Evolutionary conservation across 305 asterid species (phyloP).

Genomic region (Solanum hybrid): DNA sequence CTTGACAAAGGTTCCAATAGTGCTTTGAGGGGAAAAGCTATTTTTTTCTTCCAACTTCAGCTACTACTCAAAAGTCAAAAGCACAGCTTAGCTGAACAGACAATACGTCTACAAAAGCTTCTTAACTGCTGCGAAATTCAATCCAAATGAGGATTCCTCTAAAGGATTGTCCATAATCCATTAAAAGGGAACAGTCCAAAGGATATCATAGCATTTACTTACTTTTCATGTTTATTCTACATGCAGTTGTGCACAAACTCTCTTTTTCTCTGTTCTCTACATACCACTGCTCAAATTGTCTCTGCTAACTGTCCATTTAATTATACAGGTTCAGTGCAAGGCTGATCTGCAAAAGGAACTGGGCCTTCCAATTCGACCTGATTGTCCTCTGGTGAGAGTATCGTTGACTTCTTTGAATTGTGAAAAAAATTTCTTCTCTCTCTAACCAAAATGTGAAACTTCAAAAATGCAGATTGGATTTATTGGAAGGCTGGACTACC

Average conservation of each 20-base stretch:
- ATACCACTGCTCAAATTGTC: not conserved
- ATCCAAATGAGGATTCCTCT: not conserved
- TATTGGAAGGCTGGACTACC: slow-evolving; percentile 91
- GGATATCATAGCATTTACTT: not conserved
- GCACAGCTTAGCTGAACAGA: not conserved
- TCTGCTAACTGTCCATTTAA: not conserved
- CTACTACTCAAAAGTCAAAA: not conserved
- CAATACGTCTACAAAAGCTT: not conserved
- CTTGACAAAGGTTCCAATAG: not conserved
- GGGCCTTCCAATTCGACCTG: slow-evolving; percentile 74
- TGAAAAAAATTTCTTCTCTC: not conserved
- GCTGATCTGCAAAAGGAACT: slow-evolving; percentile 75
- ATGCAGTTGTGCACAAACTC: not conserved
- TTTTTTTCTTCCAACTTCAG: not conserved
- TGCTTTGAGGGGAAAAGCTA: not conserved
- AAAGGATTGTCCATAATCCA: not conserved
- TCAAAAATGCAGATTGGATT: slow-evolving; percentile 61
- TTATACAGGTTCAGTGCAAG: slow-evolving; percentile 64
- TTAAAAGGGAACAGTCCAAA: not conserved
- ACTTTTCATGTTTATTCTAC: not conserved
- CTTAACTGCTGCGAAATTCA: not conserved
- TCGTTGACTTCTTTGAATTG: not conserved
- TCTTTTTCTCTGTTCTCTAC: not conserved
- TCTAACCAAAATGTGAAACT: not conserved
- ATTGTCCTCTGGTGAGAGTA: slow-evolving; percentile 69